Evolutionary conservation across 805 yeast species (phyloP), one percentile per base, ranked within the genome.

Genomic region (Peterozyma toletana): DNA sequence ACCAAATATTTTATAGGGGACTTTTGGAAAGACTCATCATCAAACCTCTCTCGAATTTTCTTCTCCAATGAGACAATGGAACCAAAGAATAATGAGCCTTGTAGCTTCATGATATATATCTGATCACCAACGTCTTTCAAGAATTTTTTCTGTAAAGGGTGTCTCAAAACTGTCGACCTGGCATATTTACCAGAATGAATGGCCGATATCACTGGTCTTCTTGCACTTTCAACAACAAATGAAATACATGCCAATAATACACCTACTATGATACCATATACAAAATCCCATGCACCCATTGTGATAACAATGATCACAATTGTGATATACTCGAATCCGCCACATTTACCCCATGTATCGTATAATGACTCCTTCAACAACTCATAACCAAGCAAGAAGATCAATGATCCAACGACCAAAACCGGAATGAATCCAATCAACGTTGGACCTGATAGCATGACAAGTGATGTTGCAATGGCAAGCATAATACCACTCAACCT

Each of bases 211-310:
- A 91, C 89, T 30, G 93, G 87, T 38, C 81, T 74, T 36, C 87
- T 77, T 1, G 96, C 89, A 16, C 95, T 93, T 50, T 86, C 95
- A 39, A 90, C 83, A n/a, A 93, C 87, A 66, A 90, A 93, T n/a
- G 93, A 85, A 54, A 91, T 75, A 59, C 96, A 90, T 0, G 99
- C 98, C 44, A 93, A 70, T 33, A 93, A 67, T 21, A 91, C 84
- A 40, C 99, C 99, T 15, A 83, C 90, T 44, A 91, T 66, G 30
- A 93, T 87, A 46, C 99, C 99, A 51, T 80, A 75, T 9, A 93
- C 98, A 60, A 93, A 93, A 64, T 93, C 99, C 75, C 87, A 83
- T 1, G 85, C 81, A 3, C 98, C 98, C 98, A 93, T 93, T 0
- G 90, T 83, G 30, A 88, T 64, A n/a, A 95, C 95, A 52, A 93